Base-by-base conservation (phyloP, 2,329 filamentous ascomycete genomes). In the Juglanconis juglandina region DNA sequence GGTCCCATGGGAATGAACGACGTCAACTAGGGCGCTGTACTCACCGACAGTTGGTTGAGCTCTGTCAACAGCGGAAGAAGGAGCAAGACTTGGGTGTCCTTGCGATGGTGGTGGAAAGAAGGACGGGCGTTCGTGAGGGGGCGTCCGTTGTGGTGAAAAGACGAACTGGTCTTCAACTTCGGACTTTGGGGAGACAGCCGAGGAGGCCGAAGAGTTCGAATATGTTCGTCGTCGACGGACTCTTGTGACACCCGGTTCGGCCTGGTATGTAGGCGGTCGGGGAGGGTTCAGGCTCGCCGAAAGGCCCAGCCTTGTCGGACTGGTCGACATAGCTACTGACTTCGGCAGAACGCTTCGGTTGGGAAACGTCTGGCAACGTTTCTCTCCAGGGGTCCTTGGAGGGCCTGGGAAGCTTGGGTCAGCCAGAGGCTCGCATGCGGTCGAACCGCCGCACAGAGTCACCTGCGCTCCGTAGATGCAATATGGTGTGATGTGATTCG, bases 151-250 rank as follows among this genome's bases (percentile, higher is more conserved):
- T 33, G 71, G 70, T 37, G 75, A 77, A 64, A 76, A 72, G 54
- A 72, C 61, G 47, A 75, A 70, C 46, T 65, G 68, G 37, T 76
- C 73, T 47, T 75, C 72, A 57, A 76, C 73, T 47, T 75, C 72
- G 56, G 70, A 66, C 14, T 64, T 60, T 39, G 67, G 64, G 41
- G 67, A 67, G 30, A 65, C 61, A 11, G 68, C 69, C 37, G 71
- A 73, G 65, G 69, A 72, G 49, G 80, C 77, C 46, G 80, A 80
- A 11, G 79, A 79, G 67, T 72, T 78, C 58, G 81, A 82, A 62
- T 79, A 50, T 13, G 59, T 58, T 24, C 66, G 58, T 39, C 51
- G 56, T 30, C 58, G 64, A 32, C 33, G 49, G 48, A 37, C 33
- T 52, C 33, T 60, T 54, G 37, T 33, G 7, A 14, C 53, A 13